A percentile compares a stretch with the other conserved stretches of the same genome.
Evolutionary conservation across 1,284 basidiomycete genomes (phyloP).

Genomic region (Irpex lacteus): DNA sequence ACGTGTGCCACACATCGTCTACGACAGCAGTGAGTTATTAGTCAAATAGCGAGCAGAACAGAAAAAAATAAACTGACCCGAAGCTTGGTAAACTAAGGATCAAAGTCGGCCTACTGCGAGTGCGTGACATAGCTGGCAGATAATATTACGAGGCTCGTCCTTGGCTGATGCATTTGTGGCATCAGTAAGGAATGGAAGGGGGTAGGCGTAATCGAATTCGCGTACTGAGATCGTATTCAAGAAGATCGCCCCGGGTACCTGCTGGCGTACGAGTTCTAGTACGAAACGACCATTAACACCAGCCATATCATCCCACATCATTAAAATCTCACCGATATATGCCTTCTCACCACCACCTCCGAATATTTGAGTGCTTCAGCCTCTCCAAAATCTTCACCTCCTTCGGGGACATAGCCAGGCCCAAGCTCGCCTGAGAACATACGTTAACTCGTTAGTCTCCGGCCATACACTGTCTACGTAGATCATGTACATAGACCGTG

Average conservation of each 20-base stretch:
- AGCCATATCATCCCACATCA: too few relatives aligned
- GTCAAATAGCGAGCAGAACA: slow-evolving; percentile 19
- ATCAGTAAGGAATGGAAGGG: background rate
- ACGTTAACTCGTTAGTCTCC: too few relatives aligned
- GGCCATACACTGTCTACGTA: background rate
- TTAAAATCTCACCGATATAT: too few relatives aligned
- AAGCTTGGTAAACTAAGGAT: too few relatives aligned
- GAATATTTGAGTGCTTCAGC: slow-evolving; percentile 32
- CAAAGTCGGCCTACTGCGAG: too few relatives aligned
- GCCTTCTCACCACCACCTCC: too few relatives aligned
- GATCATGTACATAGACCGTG: too few relatives aligned
- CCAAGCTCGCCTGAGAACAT: slow-evolving; percentile 2
- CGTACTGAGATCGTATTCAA: too few relatives aligned
- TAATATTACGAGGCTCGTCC: slow-evolving; percentile 37
- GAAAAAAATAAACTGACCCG: slow-evolving; percentile 36
- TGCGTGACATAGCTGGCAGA: too few relatives aligned
- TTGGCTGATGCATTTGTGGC: slow-evolving; percentile 45
- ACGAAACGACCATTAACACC: too few relatives aligned
- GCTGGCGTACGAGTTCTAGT: too few relatives aligned
- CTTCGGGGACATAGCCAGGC: slow-evolving; percentile 27
- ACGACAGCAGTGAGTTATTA: background rate
- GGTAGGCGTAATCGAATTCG: background rate
- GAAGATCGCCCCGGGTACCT: too few relatives aligned
- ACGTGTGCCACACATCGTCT: slow-evolving; percentile 89
- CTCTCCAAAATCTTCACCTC: slow-evolving; percentile 69